Base-by-base conservation (phyloP, 2,329 filamentous ascomycete genomes). In the Leptoxyphium fumago region DNA sequence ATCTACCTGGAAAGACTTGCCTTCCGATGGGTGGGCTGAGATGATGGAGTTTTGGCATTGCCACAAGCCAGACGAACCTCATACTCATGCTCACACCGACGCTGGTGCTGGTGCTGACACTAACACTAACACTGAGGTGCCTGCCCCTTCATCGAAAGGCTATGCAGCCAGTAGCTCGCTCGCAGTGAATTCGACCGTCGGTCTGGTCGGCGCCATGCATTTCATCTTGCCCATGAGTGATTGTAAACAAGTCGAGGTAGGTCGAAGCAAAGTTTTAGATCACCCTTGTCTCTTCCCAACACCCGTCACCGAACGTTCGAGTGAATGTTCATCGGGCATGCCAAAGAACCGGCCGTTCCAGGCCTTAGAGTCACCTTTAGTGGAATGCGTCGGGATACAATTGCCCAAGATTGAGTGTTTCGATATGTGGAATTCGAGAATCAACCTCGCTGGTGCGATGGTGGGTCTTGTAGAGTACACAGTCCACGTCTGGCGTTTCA, bases 21-120 rank as follows among this genome's bases (percentile, higher is more conserved):
- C 91, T 0, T 94, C 87, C 57, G 87, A 94, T 55, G 89, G 94
- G 57, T 98, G 91, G 91, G 93, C 91, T 0, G 91, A 98, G 66
- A 94, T 98, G 88, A 98, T 98, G 91, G 93, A 98, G 62, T 94
- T 98, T 54, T 98, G 91, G 91, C 93, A 98, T 63, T 98, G 91
- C 57, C 91, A 98, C 63, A 96, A 96, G 63, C 91, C 93, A 1
- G 63, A 70, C 34, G 72, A 79, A 48, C 69, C 78, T 44, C 69
- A 77, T 48, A 61, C 70, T 21, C 64, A 70, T 41, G 55, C 55
- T 6, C 49, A 59, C 36, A 51, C 56, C 29, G 51, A 73, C n/a
- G 61, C 64, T 39, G 68, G 77, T 26, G 13, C 21, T 26, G 21
- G 21, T 7, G 21, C 21, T 26, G 21, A 26, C 7, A 26, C 21